A percentile compares a stretch with the other conserved stretches of the same genome.
Evolutionary conservation across 345 rosid species (phyloP).

Genomic region (Eutrema yunnanense): DNA sequence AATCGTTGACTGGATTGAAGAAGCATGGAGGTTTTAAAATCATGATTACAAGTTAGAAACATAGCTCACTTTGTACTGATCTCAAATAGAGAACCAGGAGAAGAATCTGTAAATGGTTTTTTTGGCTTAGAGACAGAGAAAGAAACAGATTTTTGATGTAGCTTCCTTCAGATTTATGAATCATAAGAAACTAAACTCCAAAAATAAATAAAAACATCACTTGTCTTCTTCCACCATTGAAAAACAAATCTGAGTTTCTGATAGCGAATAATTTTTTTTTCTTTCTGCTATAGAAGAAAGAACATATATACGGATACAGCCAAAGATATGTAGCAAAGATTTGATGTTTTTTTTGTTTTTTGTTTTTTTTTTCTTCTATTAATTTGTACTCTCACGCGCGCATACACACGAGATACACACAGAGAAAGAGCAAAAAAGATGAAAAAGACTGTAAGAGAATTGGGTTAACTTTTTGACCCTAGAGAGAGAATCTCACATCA

Average conservation of each 20-base stretch:
- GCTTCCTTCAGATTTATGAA: not conserved
- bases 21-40: not conserved
- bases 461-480: constrained; percentile 22
- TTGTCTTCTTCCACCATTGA: constrained; percentile 28
- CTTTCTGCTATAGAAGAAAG: constrained; percentile 4
- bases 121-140: constrained; percentile 17
- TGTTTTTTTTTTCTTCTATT: not conserved
- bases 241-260: constrained; percentile 27
- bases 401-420: not conserved
- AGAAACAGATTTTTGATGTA: not conserved
- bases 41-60: not conserved
- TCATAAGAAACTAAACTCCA: constrained; percentile 25
- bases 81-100: constrained; percentile 7
- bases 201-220: not conserved
- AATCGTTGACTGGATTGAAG: not conserved
- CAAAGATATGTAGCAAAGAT: constrained; percentile 34
- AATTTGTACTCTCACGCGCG: constrained; percentile 17
- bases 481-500: constrained; percentile 20
- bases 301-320: constrained; percentile 28
- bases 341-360: constrained; percentile 10
- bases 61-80: constrained; percentile 15
- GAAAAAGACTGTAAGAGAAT: constrained; percentile 23
- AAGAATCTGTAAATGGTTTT: not conserved
- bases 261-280: constrained; percentile 13
- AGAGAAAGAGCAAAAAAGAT: constrained; percentile 1